These are phyloP conservation scores for Picochlorum costavermella DNA, from an alignment of 139 green algal species.

Conservation along the genomic window DNA sequence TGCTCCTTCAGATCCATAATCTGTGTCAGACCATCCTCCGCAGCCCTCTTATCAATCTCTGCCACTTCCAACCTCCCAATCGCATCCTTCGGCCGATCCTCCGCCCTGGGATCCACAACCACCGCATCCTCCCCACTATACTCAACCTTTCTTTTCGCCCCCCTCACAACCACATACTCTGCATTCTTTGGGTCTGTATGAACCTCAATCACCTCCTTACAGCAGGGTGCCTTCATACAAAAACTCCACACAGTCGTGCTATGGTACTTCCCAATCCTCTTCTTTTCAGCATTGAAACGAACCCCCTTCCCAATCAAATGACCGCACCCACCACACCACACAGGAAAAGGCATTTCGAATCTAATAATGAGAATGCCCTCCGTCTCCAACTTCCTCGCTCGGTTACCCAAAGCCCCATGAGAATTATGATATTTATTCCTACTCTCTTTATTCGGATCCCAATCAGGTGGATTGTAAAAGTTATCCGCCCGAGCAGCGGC, in stretches of 20 bases:
- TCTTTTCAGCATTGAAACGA: constrained; percentile 98
- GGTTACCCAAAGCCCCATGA: constrained; percentile 71
- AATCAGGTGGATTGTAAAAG: constrained; percentile 87
- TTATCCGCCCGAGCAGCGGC: constrained; percentile 80
- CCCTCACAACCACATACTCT: constrained; percentile 73
- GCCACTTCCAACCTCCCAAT: constrained; percentile 5
- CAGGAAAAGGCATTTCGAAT: constrained; percentile 97
- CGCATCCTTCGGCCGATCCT: not conserved
- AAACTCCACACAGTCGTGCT: constrained; percentile 90
- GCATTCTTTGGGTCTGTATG: constrained; percentile 85
- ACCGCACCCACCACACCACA: constrained; percentile 80
- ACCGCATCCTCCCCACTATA: not conserved
- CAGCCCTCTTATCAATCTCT: constrained; percentile 7
- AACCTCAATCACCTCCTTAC: constrained; percentile 70
- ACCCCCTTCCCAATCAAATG: constrained; percentile 92
- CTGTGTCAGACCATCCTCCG: not conserved
- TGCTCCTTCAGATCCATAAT: constrained; percentile 5
- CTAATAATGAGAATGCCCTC: constrained; percentile 88
- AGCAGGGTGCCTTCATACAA: constrained; percentile 84
- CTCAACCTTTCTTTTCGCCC: constrained; percentile 26
- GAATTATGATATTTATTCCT: constrained; percentile 50
- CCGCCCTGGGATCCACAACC: constrained; percentile 5
- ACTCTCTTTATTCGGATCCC: constrained; percentile 66
- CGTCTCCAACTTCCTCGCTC: constrained; percentile 73
- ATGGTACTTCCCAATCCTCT: constrained; percentile 78